Conservation (phyloP, 495 filamentous ascomycete genomes). For the Tuber magnatum region DNA sequence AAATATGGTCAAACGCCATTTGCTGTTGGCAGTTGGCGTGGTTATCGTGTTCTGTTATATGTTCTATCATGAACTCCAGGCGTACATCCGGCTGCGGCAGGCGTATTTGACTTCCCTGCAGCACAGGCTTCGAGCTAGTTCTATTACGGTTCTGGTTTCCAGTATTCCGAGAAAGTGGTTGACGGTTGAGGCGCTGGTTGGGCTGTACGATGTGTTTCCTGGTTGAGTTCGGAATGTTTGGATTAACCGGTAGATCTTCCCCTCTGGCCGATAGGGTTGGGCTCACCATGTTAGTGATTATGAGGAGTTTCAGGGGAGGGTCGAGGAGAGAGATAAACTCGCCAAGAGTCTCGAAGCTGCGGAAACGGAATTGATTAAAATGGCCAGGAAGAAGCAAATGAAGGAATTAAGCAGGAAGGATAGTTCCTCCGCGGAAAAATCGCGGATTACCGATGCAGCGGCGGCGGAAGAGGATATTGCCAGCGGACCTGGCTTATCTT, state of each 20-base stretch:
- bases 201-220: constrained; percentile 93
- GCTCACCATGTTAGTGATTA: constrained; percentile 50
- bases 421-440: constrained; percentile 47
- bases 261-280: background rate
- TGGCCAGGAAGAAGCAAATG: constrained; percentile 67
- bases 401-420: constrained; percentile 58
- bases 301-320: constrained; percentile 78
- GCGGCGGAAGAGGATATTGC: constrained; percentile 16
- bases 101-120: constrained; percentile 92
- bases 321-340: constrained; percentile 63
- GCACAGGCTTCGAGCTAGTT: constrained; percentile 88
- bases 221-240: constrained; percentile 94
- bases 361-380: constrained; percentile 72
- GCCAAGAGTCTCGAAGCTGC: constrained; percentile 68
- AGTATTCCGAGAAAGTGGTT: constrained; percentile 87
- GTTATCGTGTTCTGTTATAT: constrained; percentile 79
- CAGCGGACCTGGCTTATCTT: constrained; percentile 59
- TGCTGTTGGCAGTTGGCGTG: constrained; percentile 70
- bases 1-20: constrained; percentile 46
- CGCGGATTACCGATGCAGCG: constrained; percentile 9
- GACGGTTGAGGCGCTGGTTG: constrained; percentile 65
- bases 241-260: constrained; percentile 58
- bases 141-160: constrained; percentile 87
- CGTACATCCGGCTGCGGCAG: constrained; percentile 88
- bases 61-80: constrained; percentile 76